Evolutionary conservation across 2,329 filamentous ascomycete genomes (phyloP), one percentile per base, ranked within the genome.

Genomic region (Cladobotryum protrusum): DNA sequence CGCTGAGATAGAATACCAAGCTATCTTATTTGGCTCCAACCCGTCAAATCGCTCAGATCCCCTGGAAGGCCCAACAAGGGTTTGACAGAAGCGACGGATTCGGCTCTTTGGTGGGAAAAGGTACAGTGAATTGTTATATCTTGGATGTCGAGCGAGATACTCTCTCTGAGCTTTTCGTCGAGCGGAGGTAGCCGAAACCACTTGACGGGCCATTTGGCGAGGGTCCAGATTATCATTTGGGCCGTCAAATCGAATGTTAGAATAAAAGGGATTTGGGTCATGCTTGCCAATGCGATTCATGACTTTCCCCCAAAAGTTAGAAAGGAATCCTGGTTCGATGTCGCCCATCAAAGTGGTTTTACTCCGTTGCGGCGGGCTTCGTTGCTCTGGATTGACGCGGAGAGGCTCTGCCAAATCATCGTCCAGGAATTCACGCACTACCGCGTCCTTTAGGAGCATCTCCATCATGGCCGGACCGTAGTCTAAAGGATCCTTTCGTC

Each of bases 231-330:
- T 83, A 55, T 95, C 87, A 54, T 89, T 88, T 2, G 82, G 78
- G 5, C 81, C 79, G 24, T 89, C 81, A 53, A 95, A 80, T 33
- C 81, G 73, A 44, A 77, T 67, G 57, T 78, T 89, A 6, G 90
- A 86, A 68, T 97, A 97, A 64, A 99, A 99, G 0, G 93, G 93
- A 64, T 99, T 99, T 1, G 90, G 88, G 50, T 97, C 91, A 47
- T 78, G 75, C 58, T 85, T 77, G 54, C 73, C 78, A 45, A 88
- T 68, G 9, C 72, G 66, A 6, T 72, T 72, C 17, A 77, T 68
- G 20, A 89, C 53, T 49, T 76, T 83, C 19, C 75, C 76, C 83
- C 85, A 87, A 4, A 81, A 52, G 2, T 72, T 74, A 1, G 82
- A 81, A 29, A 89, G 57, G 4, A 78, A 61, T 1, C 86, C 84